Evolutionary conservation across 352 stramenopile genomes (phyloP).

Genomic region (Globisporangium acanthophoron): DNA sequence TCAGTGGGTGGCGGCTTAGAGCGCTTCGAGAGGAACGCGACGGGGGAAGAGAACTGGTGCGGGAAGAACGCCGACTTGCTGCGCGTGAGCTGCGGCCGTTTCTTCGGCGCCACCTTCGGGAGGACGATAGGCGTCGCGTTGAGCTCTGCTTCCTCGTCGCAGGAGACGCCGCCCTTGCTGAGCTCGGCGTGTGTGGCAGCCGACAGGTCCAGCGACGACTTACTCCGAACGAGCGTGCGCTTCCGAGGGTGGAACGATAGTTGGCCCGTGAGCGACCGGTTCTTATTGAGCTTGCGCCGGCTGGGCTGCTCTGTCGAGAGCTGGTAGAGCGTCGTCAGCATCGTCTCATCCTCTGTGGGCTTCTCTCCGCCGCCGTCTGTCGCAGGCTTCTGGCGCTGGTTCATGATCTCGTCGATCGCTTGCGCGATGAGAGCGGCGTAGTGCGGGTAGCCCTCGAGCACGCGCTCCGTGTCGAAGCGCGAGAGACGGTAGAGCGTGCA

Average conservation of each 20-base stretch:
- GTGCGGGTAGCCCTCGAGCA: constrained; percentile 47
- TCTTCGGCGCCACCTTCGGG: neutral
- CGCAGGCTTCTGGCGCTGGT: neutral
- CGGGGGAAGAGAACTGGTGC: neutral
- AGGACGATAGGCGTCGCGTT: neutral
- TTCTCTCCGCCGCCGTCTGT: neutral
- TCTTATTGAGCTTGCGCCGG: neutral
- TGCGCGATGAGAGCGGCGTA: constrained; percentile 25
- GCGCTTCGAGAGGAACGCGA: neutral
- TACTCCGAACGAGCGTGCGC: neutral
- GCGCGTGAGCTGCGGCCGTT: neutral
- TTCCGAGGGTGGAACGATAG: neutral
- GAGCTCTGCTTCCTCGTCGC: neutral
- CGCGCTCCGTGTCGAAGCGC: constrained; percentile 44
- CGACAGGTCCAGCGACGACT: neutral
- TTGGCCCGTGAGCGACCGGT: neutral
- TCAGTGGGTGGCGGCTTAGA: too few relatives aligned
- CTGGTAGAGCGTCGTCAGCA: neutral
- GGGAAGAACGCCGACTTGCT: neutral
- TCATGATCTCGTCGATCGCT: constrained; percentile 34
- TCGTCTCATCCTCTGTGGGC: neutral
- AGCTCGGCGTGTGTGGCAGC: neutral
- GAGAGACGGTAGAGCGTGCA: constrained; percentile 57
- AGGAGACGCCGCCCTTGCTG: neutral
- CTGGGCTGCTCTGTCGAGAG: neutral